Evolutionary conservation across 305 asterid species (phyloP).

Genomic region (Plantago lanceolata): DNA sequence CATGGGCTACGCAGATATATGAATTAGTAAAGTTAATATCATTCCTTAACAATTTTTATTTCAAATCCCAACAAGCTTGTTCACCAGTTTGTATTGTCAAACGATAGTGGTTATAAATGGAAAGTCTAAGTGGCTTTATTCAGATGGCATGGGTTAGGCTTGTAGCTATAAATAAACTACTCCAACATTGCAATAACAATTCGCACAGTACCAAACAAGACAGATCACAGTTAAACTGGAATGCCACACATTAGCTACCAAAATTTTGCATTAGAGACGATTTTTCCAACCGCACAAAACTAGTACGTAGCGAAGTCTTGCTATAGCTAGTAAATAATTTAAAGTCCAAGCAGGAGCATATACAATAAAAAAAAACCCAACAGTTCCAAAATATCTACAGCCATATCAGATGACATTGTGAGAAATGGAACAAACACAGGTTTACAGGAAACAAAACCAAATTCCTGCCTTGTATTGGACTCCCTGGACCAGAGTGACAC

Average conservation of each 20-base stretch:
- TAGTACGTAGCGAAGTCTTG: background rate
- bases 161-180: too few species aligned
- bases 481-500: background rate
- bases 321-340: background rate
- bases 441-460: background rate
- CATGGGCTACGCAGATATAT: too few species aligned
- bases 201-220: background rate
- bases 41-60: too few species aligned
- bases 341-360: conserved; percentile 3
- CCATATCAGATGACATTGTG: conserved; percentile 1
- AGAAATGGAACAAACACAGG: background rate
- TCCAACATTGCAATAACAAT: too few species aligned
- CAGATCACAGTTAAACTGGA: background rate
- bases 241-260: background rate
- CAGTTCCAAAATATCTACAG: conserved; percentile 10
- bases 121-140: too few species aligned
- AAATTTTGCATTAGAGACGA: too few species aligned
- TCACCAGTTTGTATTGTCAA: too few species aligned
- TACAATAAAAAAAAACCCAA: conserved; percentile 14
- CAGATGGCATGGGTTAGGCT: too few species aligned
- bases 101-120: too few species aligned
- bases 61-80: too few species aligned
- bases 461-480: conserved; percentile 4
- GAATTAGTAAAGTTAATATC: too few species aligned
- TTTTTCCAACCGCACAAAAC: conserved; percentile 4